Base-by-base conservation (phyloP, 1,284 basidiomycete genomes). In the Serendipita sp. region DNA sequence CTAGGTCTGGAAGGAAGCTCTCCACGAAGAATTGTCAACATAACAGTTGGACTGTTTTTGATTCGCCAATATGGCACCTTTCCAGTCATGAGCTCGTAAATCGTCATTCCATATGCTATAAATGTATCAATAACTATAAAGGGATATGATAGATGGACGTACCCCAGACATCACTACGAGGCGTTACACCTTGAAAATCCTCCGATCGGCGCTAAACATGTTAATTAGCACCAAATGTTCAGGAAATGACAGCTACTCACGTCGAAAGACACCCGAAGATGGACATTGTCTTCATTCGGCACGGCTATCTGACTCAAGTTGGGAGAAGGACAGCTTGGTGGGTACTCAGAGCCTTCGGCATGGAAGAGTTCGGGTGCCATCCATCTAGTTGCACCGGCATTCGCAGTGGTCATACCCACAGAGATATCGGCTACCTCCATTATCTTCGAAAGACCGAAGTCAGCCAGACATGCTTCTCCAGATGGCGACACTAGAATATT, bases 401-500 rank as follows among this genome's bases (percentile, higher is more conserved):
- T 58, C n/a, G 53, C 53, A 26, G 53, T 58, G 30, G 53, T 58
- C 26, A 35, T 58, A 22, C 53, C 53, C 15, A 30, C 26, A 30
- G 53, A 29, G 6, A 32, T 30, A 32, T 58, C 53, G 53, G 26
- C 53, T n/a, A 32, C 53, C 32, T 58, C 53, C 53, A 58, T 58
- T 6, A 58, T 58, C 30, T 58, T 58, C 22, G 53, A 58, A 26
- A 58, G 30, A 58, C 53, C 53, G 30, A 58, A 58, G 53, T 58
- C 53, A 29, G 53, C n/a, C 15, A 58, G 32, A 6, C 30, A 32
- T 26, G 53, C 53, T 30, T 58, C 22, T 26, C 53, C 53, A 30
- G 53, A 6, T 26, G 22, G 53, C 10, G 53, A 58, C 15, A 58
- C 53, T 4, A 58, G 53, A 58, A 58, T 58, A 32, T 58, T 58